A percentile compares a stretch with the other conserved stretches of the same genome.
Evolutionary conservation across 306 rosid genomes (phyloP).

Genomic region (Betula pendula): DNA sequence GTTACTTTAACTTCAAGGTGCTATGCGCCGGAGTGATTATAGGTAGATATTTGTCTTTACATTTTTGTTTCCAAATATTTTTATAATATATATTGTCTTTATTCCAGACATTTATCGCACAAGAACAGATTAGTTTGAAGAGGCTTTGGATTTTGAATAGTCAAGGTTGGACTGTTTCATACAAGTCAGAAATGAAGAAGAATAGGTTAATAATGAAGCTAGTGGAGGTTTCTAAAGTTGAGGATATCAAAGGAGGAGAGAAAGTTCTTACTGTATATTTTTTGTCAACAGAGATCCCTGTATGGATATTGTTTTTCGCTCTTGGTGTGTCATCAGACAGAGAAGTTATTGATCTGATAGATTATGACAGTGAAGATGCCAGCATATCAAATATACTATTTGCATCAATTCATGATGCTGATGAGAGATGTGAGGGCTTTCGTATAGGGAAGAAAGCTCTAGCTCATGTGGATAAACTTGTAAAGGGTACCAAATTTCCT

Average conservation of each 20-base stretch:
- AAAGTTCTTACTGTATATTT: conserved; percentile 69
- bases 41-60: neutral
- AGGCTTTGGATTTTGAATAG: conserved; percentile 67
- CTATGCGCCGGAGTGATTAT: neutral
- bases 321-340: conserved; percentile 79
- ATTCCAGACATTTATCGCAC: conserved; percentile 88
- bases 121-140: conserved; percentile 73
- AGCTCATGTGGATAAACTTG: conserved; percentile 34
- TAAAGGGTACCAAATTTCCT: conserved; percentile 66
- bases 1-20: neutral
- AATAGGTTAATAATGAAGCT: conserved; percentile 68
- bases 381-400: conserved; percentile 59
- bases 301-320: conserved; percentile 83
- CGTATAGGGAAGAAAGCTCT: conserved; percentile 52
- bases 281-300: conserved; percentile 71
- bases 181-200: conserved; percentile 72
- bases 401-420: conserved; percentile 76
- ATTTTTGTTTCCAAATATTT: neutral
- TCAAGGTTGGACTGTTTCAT: conserved; percentile 66
- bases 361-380: conserved; percentile 54
- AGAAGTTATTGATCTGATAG: conserved; percentile 74
- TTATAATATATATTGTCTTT: conserved; percentile 17
- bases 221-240: conserved; percentile 47
- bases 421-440: conserved; percentile 47
- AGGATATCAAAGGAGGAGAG: conserved; percentile 64